Conservation (phyloP, 1,284 basidiomycete species). For the Porodaedalea pini region DNA sequence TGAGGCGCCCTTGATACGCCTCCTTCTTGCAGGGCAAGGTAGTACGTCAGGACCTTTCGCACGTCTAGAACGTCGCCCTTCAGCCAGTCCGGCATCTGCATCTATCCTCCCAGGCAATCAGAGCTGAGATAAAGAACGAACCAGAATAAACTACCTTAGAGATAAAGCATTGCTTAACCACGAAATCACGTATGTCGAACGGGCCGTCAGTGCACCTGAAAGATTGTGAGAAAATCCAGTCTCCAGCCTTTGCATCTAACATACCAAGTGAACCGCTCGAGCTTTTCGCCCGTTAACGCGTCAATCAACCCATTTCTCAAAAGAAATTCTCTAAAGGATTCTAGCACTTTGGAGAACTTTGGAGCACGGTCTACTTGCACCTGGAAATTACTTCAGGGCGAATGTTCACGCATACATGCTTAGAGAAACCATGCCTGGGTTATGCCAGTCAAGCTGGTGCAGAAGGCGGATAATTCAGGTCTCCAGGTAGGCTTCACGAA, state of each 20-base stretch:
- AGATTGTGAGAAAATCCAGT: slow-evolving; percentile 25
- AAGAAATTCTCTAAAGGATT: slow-evolving; percentile 66
- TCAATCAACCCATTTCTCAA: slow-evolving; percentile 63
- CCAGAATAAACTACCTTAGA: slow-evolving; percentile 52
- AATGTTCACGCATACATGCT: background rate
- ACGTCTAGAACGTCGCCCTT: slow-evolving; percentile 69
- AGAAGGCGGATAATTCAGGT: slow-evolving; percentile 80
- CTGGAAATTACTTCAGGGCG: slow-evolving; percentile 38
- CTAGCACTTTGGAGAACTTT: slow-evolving; percentile 68
- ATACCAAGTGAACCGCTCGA: slow-evolving; percentile 43
- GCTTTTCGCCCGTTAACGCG: slow-evolving; percentile 47
- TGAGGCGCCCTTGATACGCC: slow-evolving; percentile 25
- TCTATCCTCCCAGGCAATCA: slow-evolving; percentile 40
- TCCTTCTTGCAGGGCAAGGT: slow-evolving; percentile 30
- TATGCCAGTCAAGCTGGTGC: slow-evolving; percentile 85
- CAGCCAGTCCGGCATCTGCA: slow-evolving; percentile 66
- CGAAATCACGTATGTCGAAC: slow-evolving; percentile 81
- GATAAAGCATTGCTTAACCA: slow-evolving; percentile 84
- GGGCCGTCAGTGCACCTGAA: slow-evolving; percentile 81
- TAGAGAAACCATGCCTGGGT: slow-evolving; percentile 59
- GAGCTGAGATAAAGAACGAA: slow-evolving; percentile 32
- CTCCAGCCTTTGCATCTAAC: background rate
- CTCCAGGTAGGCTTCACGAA: slow-evolving; percentile 88
- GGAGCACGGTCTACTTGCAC: slow-evolving; percentile 78
- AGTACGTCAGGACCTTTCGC: slow-evolving; percentile 52